Evolutionary conservation across 257 asterid species (phyloP), one percentile per base, ranked within the genome.

Genomic region (Solanum lycopersicoides): DNA sequence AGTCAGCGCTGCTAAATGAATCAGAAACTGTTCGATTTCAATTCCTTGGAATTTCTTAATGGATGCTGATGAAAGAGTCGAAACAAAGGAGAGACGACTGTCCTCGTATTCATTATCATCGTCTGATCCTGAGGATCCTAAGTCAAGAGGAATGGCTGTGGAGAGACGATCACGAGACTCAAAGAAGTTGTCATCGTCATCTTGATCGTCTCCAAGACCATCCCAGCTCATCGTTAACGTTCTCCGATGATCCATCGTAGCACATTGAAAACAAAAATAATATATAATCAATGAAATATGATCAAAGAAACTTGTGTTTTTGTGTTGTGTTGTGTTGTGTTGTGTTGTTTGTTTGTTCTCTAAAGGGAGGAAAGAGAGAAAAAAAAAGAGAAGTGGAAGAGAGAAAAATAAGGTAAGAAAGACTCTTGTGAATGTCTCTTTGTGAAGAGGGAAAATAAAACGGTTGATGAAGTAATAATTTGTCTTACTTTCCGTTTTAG

Each of bases 161-260:
- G 99, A 97, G 47, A 94, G 89, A 13, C 98, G 89, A 0, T 90
- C 90, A 3, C 35, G 56, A 35, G 98, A 76, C 90, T 97, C 99
- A 59, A 93, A 97, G 93, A 97, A 97, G 30, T 69, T 91, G 59
- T 95, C 97, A 37, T 97, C 99, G 16, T 95, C 97, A 12, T 95
- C 95, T 14, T 53, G 63, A 53, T 91, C 95, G 3, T 93, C 97
- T 18, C 92, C 93, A 12, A 95, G 91, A 9, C 94, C 94, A 28
- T 94, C 99, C 99, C 98, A 97, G 88, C 92, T 89, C 99, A 97
- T 95, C 44, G 99, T 94, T 41, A 96, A 90, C 84, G 95, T 97
- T 87, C 98, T 93, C 76, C 94, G 94, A 42, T 88, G 94, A 59
- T 88, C 92, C 98, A 93, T 94, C 9, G 89, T 85, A 85, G 92